Evolutionary conservation across 495 filamentous ascomycete genomes (phyloP).

Genomic region (Amniculicola lignicola): DNA sequence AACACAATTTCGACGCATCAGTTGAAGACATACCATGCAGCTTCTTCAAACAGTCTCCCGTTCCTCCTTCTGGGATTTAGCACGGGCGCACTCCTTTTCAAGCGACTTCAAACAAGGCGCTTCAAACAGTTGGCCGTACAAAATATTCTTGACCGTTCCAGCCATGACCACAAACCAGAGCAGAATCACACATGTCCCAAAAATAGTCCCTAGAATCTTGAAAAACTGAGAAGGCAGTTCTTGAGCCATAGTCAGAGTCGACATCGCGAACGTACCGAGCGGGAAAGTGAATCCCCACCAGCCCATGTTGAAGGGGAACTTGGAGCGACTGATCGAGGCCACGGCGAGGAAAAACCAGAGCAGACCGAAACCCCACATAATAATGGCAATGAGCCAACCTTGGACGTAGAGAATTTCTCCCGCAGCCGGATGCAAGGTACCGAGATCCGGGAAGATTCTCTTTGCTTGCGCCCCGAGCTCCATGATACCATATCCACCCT

Average conservation of each 20-base stretch:
- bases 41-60: no score
- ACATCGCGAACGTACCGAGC: constrained; percentile 52
- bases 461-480: constrained; percentile 54
- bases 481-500: constrained; percentile 57
- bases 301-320: constrained; percentile 64
- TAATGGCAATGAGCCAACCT: constrained; percentile 51
- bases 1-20: no score
- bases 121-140: constrained; percentile 49
- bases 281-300: constrained; percentile 70
- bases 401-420: constrained; percentile 55
- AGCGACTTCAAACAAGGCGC: constrained; percentile 52
- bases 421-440: constrained; percentile 45
- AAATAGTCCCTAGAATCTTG: constrained; percentile 46
- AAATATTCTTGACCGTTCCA: constrained; percentile 46
- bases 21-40: no score
- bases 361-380: constrained; percentile 60
- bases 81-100: constrained; percentile 2
- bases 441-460: constrained; percentile 50
- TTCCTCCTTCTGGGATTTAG: no score
- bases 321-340: constrained; percentile 42
- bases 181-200: constrained; percentile 47
- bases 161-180: constrained; percentile 53
- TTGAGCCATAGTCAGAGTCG: constrained; percentile 49
- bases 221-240: constrained; percentile 56
- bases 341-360: constrained; percentile 63